Evolutionary conservation across 306 rosid species (phyloP).

Genomic region (Benincasa hispida): DNA sequence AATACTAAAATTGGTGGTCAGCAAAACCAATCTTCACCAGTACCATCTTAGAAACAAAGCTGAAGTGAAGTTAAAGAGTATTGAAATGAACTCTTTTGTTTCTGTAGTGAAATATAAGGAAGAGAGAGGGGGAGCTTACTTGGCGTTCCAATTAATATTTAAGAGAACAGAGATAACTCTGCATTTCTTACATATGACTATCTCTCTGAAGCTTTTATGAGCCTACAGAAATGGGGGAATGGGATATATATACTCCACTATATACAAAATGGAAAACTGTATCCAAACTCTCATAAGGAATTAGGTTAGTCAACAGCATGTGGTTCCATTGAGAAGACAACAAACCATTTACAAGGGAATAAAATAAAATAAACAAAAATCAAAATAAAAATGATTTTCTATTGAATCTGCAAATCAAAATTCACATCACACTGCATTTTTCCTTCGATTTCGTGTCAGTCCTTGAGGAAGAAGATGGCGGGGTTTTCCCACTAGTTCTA

Average conservation of each 20-base stretch:
- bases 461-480: constrained; percentile 24
- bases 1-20: too few relatives aligned
- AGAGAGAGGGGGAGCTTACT: not conserved
- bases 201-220: not conserved
- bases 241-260: not conserved
- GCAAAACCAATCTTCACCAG: too few relatives aligned
- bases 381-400: not conserved
- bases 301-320: not conserved
- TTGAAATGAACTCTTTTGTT: not conserved
- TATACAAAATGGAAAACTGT: constrained; percentile 3
- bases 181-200: not conserved
- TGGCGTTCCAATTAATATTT: not conserved
- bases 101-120: not conserved
- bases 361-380: not conserved
- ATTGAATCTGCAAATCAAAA: not conserved
- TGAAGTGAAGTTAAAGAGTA: not conserved
- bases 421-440: constrained; percentile 81
- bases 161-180: not conserved
- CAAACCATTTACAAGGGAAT: constrained; percentile 4
- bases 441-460: constrained; percentile 74
- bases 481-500: constrained; percentile 34
- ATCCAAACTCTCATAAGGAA: not conserved
- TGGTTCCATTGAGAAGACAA: not conserved
- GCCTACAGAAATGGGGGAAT: not conserved
- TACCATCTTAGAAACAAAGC: not conserved